Conservation (phyloP, 2,329 filamentous ascomycete genomes). For the Karstenula rhodostoma region DNA sequence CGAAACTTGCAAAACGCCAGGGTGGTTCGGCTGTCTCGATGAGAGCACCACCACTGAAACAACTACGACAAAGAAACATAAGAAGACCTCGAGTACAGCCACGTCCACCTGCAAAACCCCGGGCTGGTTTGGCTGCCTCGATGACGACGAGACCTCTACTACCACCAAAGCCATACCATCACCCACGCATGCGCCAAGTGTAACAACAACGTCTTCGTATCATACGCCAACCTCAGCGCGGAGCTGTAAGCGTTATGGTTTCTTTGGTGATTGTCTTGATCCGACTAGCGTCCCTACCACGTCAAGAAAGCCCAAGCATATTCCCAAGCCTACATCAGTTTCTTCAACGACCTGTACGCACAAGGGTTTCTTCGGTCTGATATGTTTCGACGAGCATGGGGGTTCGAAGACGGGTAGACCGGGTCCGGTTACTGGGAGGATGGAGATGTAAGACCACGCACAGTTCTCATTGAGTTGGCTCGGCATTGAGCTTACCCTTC, state of each 20-base stretch:
- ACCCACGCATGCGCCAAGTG: constrained; percentile 35
- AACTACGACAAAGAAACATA: constrained; percentile 55
- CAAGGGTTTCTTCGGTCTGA: constrained; percentile 42
- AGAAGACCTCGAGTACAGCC: constrained; percentile 39
- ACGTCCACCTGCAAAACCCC: constrained; percentile 59
- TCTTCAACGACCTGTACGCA: constrained; percentile 22
- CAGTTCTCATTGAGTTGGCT: neutral
- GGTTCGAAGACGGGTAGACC: constrained; percentile 19
- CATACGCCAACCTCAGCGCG: constrained; percentile 46
- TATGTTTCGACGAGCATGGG: constrained; percentile 38
- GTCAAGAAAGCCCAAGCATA: constrained; percentile 33
- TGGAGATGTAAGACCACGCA: constrained; percentile 33
- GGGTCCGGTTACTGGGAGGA: constrained; percentile 26
- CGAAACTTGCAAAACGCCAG: constrained; percentile 87
- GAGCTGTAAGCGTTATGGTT: constrained; percentile 55
- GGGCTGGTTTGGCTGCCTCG: constrained; percentile 73
- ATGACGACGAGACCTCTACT: constrained; percentile 51
- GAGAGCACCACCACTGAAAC: constrained; percentile 63
- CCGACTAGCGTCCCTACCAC: constrained; percentile 54
- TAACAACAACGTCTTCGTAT: constrained; percentile 39
- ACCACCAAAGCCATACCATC: constrained; percentile 45
- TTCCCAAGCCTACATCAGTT: neutral
- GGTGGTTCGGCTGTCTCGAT: constrained; percentile 87
- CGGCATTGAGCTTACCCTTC: neutral
- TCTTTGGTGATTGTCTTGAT: constrained; percentile 61